Conservation (phyloP, 1,284 basidiomycete species). For the Apiotrichum laibachii region DNA sequence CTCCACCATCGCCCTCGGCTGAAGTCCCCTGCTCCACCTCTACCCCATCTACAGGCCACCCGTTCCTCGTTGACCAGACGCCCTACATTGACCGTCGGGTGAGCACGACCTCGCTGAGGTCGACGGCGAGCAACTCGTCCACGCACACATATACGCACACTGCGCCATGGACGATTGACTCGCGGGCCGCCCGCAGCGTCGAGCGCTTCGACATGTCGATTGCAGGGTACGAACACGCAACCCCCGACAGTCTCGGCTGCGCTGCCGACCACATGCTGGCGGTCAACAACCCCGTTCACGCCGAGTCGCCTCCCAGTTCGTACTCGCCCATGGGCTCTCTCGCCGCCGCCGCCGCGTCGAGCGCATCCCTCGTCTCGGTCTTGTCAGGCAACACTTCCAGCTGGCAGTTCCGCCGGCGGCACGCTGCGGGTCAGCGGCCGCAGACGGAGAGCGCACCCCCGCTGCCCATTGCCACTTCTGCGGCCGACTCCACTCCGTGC, state of each 20-base stretch:
- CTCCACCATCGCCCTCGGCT: too few relatives aligned
- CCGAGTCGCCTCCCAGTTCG: too few relatives aligned
- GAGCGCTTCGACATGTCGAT: not conserved
- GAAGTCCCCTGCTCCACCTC: too few relatives aligned
- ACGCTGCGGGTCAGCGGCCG: not conserved
- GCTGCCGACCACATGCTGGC: slow-evolving; percentile 5
- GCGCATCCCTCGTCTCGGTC: not conserved
- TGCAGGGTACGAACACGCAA: not conserved
- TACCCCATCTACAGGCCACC: slow-evolving; percentile 10
- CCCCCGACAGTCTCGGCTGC: not conserved
- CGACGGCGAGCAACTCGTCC: not conserved
- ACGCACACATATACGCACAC: not conserved
- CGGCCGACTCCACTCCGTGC: too few relatives aligned
- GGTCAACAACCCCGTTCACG: not conserved
- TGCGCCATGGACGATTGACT: not conserved
- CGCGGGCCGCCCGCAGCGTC: not conserved
- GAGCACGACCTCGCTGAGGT: not conserved
- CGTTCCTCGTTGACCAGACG: slow-evolving; percentile 30
- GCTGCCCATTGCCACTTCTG: too few relatives aligned
- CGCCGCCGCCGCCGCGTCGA: not conserved
- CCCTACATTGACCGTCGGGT: slow-evolving; percentile 20
- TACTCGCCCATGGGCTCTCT: not conserved
- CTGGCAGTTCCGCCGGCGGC: not conserved
- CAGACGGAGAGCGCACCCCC: too few relatives aligned
- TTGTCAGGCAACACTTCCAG: not conserved